Evolutionary conservation across 139 green algal genomes (phyloP).

Genomic region (Chlamydomonas sp.): DNA sequence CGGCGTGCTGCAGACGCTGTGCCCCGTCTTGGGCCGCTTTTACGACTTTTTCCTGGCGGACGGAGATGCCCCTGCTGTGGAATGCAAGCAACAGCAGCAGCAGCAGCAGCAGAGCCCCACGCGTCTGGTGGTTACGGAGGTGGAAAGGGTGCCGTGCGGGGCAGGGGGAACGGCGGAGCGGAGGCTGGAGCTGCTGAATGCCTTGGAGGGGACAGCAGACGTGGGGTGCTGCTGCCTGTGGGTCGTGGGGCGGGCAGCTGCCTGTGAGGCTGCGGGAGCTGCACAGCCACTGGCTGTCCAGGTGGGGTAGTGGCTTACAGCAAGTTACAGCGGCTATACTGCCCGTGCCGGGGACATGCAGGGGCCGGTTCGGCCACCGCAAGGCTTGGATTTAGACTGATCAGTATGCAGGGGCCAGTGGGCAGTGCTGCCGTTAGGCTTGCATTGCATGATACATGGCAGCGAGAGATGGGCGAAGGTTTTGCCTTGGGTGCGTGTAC

Average conservation of each 20-base stretch:
- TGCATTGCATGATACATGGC: background rate
- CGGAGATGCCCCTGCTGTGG: background rate
- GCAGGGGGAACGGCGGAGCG: slow-evolving; percentile 35
- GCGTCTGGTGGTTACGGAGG: slow-evolving; percentile 29
- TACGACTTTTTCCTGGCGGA: slow-evolving; percentile 14
- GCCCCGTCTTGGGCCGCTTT: background rate
- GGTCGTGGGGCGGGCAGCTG: slow-evolving; percentile 43
- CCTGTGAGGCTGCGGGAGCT: slow-evolving; percentile 44
- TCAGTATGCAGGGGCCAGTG: no score
- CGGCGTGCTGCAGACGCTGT: slow-evolving; percentile 46
- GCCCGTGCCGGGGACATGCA: background rate
- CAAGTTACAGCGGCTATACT: background rate
- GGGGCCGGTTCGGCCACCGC: background rate
- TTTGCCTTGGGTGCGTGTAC: background rate
- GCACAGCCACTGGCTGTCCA: slow-evolving; percentile 57
- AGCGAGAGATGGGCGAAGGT: background rate
- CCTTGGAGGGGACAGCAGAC: no score
- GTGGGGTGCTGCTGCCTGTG: no score
- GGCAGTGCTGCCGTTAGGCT: background rate
- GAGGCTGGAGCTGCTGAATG: slow-evolving; percentile 9
- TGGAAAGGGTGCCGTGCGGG: slow-evolving; percentile 16
- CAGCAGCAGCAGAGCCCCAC: background rate
- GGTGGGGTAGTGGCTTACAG: background rate
- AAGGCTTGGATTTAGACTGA: background rate
- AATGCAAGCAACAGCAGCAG: no score